Base-by-base conservation (phyloP, 495 filamentous ascomycete species). In the Elasticomyces elasticus region DNA sequence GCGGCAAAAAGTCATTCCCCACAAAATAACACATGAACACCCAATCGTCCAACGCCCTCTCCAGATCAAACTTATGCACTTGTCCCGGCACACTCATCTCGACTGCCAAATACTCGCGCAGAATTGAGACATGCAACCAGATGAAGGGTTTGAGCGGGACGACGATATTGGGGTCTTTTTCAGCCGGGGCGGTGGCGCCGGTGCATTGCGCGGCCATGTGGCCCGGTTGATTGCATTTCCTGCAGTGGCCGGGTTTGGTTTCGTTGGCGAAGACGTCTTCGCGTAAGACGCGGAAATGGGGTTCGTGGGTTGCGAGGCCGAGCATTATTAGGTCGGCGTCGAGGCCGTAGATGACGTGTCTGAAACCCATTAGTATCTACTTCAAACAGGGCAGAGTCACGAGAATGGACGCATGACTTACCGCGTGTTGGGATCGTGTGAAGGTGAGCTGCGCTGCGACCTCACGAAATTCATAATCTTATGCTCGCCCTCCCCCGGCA, bases 21-120 rank as follows among this genome's bases (percentile, higher is more conserved):
- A 99, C 92, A 67, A 99, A 99, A 71, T 94, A 99, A 74, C 92
- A 99, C 91, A 99, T 95, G 69, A 99, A 99, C 15, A 99, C 88
- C 92, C 94, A 97, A 69, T 99, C 92, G 72, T 99, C 92, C 51
- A 99, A 75, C n/a, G 94, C 92, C 60, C 92, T 79, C 66, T 99
- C 92, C 26, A 96, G 74, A 67, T 99, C 88, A 64, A 87, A 87
- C 60, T 80, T 81, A 58, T 89, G 87, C 42, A 83, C 81, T 47
- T 88, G 87, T 28, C 78, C 75, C 38, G 87, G 85, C 26, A 95
- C 81, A 61, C 85, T 75, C 52, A 99, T 79, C 68, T 99, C 92
- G 49, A 82, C 83, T 56, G 82, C 88, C 51, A 99, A 78, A 66
- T 99, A 99, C 69, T 99, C 92, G 62, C 92, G 78, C 41, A 99